phyloP scores from a whole-genome alignment of 1,284 basidiomycete genomes.

The Trichosporon coremiiforme region DNA sequence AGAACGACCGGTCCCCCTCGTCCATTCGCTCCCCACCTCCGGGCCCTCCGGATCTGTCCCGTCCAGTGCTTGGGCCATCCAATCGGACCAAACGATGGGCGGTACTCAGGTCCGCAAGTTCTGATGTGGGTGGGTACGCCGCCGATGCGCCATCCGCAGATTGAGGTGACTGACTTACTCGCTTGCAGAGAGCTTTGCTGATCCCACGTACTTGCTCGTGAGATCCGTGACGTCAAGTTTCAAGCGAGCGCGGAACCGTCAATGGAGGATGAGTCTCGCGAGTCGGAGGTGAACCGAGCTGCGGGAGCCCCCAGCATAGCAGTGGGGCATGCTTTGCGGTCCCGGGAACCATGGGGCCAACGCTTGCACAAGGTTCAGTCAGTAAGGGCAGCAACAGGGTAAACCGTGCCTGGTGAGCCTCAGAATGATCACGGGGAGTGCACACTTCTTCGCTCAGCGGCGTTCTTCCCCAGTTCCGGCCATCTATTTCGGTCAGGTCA shows the following conservation, averaged over 20 bases:
- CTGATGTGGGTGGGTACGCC: background rate
- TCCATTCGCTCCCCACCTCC: background rate
- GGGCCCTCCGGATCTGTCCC: background rate
- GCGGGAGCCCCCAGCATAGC: background rate
- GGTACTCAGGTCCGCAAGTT: background rate
- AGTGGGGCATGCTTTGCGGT: background rate
- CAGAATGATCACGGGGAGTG: conserved; percentile 7
- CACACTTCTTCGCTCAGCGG: background rate
- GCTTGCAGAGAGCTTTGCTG: background rate
- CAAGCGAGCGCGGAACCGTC: background rate
- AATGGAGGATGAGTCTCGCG: background rate
- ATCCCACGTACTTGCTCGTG: background rate
- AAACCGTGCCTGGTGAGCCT: background rate
- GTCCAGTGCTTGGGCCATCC: background rate
- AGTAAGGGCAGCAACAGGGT: background rate
- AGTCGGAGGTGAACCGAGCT: background rate
- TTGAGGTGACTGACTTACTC: background rate
- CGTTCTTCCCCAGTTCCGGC: background rate
- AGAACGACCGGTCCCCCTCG: background rate
- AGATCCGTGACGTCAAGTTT: background rate
- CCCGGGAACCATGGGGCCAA: conserved; percentile 1
- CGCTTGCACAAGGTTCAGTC: background rate
- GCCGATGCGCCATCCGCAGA: background rate
- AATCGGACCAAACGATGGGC: background rate
- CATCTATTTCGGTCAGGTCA: background rate